Percentiles rank a stretch among this genome's conserved stretches.
Evolutionary conservation across 2,329 filamentous ascomycete species (phyloP).

Genomic region (Fusarium continuum): DNA sequence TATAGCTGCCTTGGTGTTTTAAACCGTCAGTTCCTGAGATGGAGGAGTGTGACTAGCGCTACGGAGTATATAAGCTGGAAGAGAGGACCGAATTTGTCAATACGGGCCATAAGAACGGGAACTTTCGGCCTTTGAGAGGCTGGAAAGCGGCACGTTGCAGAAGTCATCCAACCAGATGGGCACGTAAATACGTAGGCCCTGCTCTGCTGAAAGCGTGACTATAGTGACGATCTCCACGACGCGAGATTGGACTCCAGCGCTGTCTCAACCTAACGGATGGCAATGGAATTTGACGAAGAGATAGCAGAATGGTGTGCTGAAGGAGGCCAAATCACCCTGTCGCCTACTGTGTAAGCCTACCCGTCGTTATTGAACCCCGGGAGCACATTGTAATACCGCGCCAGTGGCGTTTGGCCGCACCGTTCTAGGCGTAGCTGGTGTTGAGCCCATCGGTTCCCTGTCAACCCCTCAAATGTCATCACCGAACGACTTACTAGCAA

Average conservation of each 20-base stretch:
- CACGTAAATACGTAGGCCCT: too few species aligned
- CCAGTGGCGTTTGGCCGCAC: conserved; percentile 13
- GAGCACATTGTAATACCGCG: conserved; percentile 17
- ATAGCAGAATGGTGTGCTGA: background rate
- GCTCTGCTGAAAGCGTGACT: too few species aligned
- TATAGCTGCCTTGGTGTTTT: too few species aligned
- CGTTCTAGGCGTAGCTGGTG: background rate
- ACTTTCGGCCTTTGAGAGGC: conserved; percentile 32
- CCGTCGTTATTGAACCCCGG: background rate
- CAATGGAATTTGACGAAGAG: too few species aligned
- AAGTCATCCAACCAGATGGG: conserved; percentile 36
- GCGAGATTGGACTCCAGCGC: conserved; percentile 15
- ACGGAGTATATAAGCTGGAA: conserved; percentile 45
- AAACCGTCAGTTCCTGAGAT: conserved; percentile 28
- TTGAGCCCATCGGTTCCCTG: background rate
- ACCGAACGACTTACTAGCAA: too few species aligned
- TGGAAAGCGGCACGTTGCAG: conserved; percentile 34
- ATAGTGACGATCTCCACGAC: conserved; percentile 20
- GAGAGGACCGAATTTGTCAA: conserved; percentile 33
- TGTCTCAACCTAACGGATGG: conserved; percentile 7
- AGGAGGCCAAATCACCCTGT: background rate
- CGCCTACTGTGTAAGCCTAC: background rate
- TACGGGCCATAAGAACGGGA: conserved; percentile 38
- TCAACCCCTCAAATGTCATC: background rate
- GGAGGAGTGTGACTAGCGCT: conserved; percentile 36